phyloP scores from a whole-genome alignment of 371 early-diverging fungal species.

The Actinomucor elegans region DNA sequence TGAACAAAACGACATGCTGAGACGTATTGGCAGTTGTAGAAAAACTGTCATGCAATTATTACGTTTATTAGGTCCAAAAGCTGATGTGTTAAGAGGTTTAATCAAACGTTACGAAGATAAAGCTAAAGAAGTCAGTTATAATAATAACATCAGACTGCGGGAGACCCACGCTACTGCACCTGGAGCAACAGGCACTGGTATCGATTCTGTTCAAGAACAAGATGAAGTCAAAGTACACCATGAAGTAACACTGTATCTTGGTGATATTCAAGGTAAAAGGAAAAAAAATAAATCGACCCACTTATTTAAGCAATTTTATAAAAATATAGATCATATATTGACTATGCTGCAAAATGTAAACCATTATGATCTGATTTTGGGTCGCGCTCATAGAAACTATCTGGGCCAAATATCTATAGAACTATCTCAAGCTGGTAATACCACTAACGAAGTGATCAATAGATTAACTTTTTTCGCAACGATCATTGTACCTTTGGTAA shows the following conservation, averaged over 20 bases:
- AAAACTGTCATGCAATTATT: conserved; percentile 80
- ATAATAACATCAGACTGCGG: conserved; percentile 8
- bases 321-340: conserved; percentile 86
- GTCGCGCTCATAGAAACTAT: conserved; percentile 92
- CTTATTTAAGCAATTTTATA: not conserved
- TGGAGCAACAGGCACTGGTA: not conserved
- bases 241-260: conserved; percentile 70
- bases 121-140: conserved; percentile 36
- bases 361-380: conserved; percentile 89
- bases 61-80: conserved; percentile 75
- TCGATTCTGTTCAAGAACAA: conserved; percentile 1
- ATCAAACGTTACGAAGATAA: conserved; percentile 63
- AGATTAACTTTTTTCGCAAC: conserved; percentile 89
- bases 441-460: conserved; percentile 90
- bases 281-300: not conserved
- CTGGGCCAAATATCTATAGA: conserved; percentile 96
- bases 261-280: conserved; percentile 66
- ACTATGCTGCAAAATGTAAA: conserved; percentile 92
- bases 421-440: conserved; percentile 90
- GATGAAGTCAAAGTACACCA: conserved; percentile 42
- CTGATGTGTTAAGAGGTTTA: conserved; percentile 79
- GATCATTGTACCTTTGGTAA: conserved; percentile 76
- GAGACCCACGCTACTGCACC: not conserved
- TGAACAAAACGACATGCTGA: conserved; percentile 86
- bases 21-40: conserved; percentile 82